Evolutionary conservation across 306 rosid genomes (phyloP), one percentile per base, ranked within the genome.

Genomic region (Quercus suber): DNA sequence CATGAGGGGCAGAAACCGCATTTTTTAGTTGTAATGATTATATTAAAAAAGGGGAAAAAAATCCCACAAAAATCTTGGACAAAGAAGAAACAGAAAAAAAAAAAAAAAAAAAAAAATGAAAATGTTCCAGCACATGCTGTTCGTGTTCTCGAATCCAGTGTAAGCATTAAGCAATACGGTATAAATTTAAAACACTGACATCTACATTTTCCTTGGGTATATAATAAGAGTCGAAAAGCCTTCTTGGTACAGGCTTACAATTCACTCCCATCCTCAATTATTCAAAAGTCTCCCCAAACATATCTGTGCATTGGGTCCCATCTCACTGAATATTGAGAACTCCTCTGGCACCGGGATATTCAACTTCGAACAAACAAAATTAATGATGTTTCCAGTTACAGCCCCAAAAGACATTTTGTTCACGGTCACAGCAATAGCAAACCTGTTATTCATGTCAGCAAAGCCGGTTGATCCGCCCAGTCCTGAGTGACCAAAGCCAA

Each of bases 391-490:
- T 68, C 81, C 88, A 14, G 97, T 93, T 71, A 81, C 92, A 12
- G 71, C 89, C 43, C 99, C 99, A n/a, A 91, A 80, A 0, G 98
- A 88, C 94, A 96, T 77, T 81, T 91, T 96, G 84, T 96, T 96
- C 68, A 93, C 73, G 28, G 96, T 96, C 86, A 96, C 97, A 35
- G 96, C 87, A 69, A 96, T 96, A 5, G 97, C 59, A 85, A 96
- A 91, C 75, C 81, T 86, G 75, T 93, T 88, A 21, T 88, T 84
- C n/a, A 76, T 84, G 78, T 91, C 90, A 73, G 92, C 90, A 78
- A 85, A 96, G 18, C 94, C 97, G 1, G 97, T 90, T 35, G 99
- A 93, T 21, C 99, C 99, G 71, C 98, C 99, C 91, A 96, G 89
- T 57, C 99, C 99, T 0, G 99, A 89, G 87, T 96, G 98, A 64